These are phyloP conservation scores for Aureobasidium sp. DNA, from an alignment of 2,329 filamentous ascomycete genomes.

Conservation along the genomic window DNA sequence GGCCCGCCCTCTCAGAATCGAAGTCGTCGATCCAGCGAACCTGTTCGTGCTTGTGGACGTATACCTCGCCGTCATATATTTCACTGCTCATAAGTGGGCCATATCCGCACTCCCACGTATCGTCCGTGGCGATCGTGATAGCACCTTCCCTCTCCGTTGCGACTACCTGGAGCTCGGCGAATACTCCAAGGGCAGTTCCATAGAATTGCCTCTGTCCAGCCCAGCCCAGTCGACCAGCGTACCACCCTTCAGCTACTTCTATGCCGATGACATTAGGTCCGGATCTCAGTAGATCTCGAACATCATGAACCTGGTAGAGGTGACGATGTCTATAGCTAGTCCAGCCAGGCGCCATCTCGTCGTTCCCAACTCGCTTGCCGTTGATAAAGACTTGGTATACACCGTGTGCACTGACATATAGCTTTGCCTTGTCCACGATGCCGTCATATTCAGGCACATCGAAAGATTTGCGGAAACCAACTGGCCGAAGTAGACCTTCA, in stretches of 20 bases:
- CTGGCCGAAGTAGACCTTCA: conserved; percentile 11
- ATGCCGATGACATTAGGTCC: conserved; percentile 46
- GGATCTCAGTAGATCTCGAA: conserved; percentile 44
- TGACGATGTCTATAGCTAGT: conserved; percentile 56
- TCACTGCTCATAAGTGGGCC: conserved; percentile 44
- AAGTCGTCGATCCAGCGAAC: conserved; percentile 10
- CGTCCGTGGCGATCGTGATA: conserved; percentile 39
- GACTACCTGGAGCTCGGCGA: conserved; percentile 43
- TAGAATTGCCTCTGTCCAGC: conserved; percentile 39
- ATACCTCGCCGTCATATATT: conserved; percentile 61
- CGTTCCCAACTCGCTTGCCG: conserved; percentile 39
- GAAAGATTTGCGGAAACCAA: conserved; percentile 41
- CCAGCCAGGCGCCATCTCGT: conserved; percentile 57
- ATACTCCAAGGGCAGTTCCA: conserved; percentile 44
- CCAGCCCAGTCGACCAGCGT: conserved; percentile 44
- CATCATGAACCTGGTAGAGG: conserved; percentile 60
- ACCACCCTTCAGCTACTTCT: conserved; percentile 59
- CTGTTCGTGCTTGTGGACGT: conserved; percentile 46
- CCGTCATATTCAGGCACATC: conserved; percentile 21
- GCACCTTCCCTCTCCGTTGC: conserved; percentile 35
- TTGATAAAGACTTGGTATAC: conserved; percentile 57
- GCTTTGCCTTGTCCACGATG: conserved; percentile 35
- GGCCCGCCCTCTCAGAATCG: conserved; percentile 30
- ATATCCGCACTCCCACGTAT: conserved; percentile 40
- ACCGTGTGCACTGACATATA: conserved; percentile 55